phyloP scores from a whole-genome alignment of 75 land plant genomes.

The Sequoiadendron giganteum region DNA sequence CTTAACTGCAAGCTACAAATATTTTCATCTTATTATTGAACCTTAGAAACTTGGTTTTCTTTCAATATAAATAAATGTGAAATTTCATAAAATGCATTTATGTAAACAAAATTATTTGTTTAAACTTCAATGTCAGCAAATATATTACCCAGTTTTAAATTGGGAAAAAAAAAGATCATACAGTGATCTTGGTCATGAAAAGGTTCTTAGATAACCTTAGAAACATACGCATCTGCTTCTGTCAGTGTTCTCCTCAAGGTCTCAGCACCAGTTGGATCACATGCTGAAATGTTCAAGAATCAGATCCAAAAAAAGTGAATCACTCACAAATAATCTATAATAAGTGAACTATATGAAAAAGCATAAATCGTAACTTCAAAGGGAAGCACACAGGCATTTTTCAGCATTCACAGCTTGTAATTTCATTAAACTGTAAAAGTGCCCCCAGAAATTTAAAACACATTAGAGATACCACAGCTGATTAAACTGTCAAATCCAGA shows the following conservation, averaged over 20 bases:
- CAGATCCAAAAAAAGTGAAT: neutral
- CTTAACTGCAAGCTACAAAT: neutral
- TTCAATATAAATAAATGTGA: neutral
- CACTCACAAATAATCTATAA: neutral
- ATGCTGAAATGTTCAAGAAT: conserved; percentile 23
- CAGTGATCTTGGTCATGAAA: neutral
- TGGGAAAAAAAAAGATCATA: conserved; percentile 1
- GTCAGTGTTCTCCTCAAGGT: conserved; percentile 24
- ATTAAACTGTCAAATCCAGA: too few species aligned
- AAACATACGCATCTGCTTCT: conserved; percentile 36
- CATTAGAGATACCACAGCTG: neutral
- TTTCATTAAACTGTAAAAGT: neutral
- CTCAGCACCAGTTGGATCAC: conserved; percentile 35
- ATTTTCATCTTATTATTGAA: neutral
- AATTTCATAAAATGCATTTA: neutral
- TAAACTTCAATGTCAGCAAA: neutral
- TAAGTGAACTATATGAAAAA: neutral
- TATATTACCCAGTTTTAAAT: conserved; percentile 6
- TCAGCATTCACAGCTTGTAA: neutral
- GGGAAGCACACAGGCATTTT: neutral
- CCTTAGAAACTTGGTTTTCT: neutral
- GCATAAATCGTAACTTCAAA: neutral
- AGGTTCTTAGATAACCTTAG: conserved; percentile 16
- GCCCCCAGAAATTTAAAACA: neutral
- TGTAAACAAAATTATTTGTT: neutral